Percentiles rank a stretch among this genome's conserved stretches.
phyloP scores from a whole-genome alignment of 2,329 filamentous ascomycete genomes.

The Sclerotinia subarctica region DNA sequence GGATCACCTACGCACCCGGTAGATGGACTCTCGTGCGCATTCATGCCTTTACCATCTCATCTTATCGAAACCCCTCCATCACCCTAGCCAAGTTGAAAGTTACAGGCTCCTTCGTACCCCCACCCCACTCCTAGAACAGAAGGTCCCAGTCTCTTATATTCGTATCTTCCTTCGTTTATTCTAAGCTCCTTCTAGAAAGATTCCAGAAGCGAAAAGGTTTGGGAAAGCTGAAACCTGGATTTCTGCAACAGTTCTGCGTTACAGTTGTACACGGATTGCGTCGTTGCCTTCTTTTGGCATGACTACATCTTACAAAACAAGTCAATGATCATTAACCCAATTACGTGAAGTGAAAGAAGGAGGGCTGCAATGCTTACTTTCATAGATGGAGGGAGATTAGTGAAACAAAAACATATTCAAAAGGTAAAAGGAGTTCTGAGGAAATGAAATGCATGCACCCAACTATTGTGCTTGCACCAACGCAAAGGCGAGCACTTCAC shows the following conservation, averaged over 20 bases:
- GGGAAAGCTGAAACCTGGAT: constrained; percentile 18
- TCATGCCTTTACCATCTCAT: constrained; percentile 7
- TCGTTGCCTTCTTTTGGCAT: neutral
- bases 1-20: neutral
- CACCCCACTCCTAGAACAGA: constrained; percentile 16
- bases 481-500: constrained; percentile 4
- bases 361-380: constrained; percentile 17
- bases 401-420: constrained; percentile 6
- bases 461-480: neutral
- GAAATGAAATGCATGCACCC: constrained; percentile 5
- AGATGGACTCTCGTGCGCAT: neutral
- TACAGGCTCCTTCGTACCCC: constrained; percentile 5
- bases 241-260: constrained; percentile 1
- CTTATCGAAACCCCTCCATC: constrained; percentile 20
- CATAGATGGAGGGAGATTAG: neutral
- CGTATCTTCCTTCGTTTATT: constrained; percentile 2
- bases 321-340: neutral
- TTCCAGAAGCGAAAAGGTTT: constrained; percentile 19
- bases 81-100: constrained; percentile 14
- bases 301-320: neutral
- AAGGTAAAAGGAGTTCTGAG: neutral
- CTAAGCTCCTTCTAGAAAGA: constrained; percentile 15
- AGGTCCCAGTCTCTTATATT: constrained; percentile 8
- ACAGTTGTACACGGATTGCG: constrained; percentile 1
- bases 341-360: neutral